These are phyloP conservation scores for Cystobasidium ongulense DNA, from an alignment of 768 basidiomycete species.

Conservation along the genomic window DNA sequence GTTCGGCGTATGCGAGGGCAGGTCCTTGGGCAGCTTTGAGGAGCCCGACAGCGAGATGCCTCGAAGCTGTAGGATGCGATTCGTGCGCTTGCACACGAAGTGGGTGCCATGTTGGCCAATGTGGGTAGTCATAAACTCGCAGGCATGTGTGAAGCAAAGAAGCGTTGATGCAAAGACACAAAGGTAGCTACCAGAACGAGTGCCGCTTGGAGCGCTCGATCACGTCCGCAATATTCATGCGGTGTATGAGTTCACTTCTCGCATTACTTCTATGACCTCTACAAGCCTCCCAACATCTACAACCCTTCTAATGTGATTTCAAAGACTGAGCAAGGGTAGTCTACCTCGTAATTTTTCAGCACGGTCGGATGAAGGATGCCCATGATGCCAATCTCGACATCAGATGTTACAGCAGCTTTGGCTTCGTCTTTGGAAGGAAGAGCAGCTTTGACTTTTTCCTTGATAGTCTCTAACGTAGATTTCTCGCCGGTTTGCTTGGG, in stretches of 20 bases:
- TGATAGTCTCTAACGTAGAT: slow-evolving; percentile 44
- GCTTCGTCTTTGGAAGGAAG: slow-evolving; percentile 45
- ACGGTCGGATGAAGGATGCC: slow-evolving; percentile 91
- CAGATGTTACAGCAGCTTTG: slow-evolving; percentile 44
- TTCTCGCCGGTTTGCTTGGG: background rate
- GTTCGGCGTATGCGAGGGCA: slow-evolving; percentile 26
- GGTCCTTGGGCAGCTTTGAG: slow-evolving; percentile 22
- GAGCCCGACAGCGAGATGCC: slow-evolving; percentile 27
- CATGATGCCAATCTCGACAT: slow-evolving; percentile 73
- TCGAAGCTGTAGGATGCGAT: slow-evolving; percentile 24
- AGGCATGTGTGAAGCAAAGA: background rate
- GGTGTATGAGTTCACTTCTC: background rate
- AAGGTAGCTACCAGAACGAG: no score
- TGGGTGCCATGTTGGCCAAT: slow-evolving; percentile 14
- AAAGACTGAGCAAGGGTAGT: slow-evolving; percentile 70
- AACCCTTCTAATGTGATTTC: slow-evolving; percentile 21
- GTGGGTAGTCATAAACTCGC: background rate
- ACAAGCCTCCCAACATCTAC: background rate
- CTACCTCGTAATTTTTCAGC: slow-evolving; percentile 83
- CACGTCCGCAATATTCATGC: background rate
- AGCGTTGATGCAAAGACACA: background rate
- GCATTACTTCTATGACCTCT: background rate
- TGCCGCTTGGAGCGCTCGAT: background rate
- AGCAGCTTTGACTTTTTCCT: slow-evolving; percentile 51
- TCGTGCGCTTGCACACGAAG: slow-evolving; percentile 14